Percentiles rank a stretch among this genome's conserved stretches.
Conservation (phyloP, 225 moss, liverwort and hornwort species). For the Polytrichum formosum region DNA sequence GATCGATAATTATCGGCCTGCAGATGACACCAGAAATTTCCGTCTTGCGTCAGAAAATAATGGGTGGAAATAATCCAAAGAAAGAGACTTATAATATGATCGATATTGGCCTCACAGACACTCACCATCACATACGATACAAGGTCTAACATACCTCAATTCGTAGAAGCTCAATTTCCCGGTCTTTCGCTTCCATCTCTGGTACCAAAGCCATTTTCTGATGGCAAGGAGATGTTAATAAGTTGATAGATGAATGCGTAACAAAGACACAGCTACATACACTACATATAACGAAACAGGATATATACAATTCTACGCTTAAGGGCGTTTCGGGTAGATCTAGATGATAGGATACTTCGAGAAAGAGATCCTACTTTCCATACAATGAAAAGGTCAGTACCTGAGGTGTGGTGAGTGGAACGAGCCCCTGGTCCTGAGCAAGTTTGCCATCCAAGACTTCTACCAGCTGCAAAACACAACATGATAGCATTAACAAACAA, state of each 20-base stretch:
- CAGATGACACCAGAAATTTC: neutral
- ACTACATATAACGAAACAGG: neutral
- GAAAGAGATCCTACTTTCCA: too few relatives aligned
- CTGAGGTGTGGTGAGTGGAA: constrained; percentile 47
- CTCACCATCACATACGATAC: too few relatives aligned
- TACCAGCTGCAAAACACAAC: constrained; percentile 31
- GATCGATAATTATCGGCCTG: constrained; percentile 52
- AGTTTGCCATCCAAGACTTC: constrained; percentile 49
- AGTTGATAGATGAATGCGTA: too few relatives aligned
- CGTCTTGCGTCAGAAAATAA: too few relatives aligned
- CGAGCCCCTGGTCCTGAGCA: constrained; percentile 23
- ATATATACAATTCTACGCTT: neutral
- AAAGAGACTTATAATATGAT: too few relatives aligned
- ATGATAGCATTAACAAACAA: neutral
- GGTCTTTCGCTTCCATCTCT: constrained; percentile 36
- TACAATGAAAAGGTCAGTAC: constrained; percentile 13
- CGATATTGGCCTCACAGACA: too few relatives aligned
- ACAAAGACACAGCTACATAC: too few relatives aligned
- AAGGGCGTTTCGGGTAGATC: too few relatives aligned
- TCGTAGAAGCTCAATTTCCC: constrained; percentile 59
- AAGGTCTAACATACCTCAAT: constrained; percentile 38
- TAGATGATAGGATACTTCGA: too few relatives aligned
- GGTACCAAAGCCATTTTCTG: constrained; percentile 46
- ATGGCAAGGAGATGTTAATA: too few relatives aligned
- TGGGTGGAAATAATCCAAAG: too few relatives aligned